Evolutionary conservation across 2,329 filamentous ascomycete genomes (phyloP).

Genomic region (Arthrobotrys iridis): DNA sequence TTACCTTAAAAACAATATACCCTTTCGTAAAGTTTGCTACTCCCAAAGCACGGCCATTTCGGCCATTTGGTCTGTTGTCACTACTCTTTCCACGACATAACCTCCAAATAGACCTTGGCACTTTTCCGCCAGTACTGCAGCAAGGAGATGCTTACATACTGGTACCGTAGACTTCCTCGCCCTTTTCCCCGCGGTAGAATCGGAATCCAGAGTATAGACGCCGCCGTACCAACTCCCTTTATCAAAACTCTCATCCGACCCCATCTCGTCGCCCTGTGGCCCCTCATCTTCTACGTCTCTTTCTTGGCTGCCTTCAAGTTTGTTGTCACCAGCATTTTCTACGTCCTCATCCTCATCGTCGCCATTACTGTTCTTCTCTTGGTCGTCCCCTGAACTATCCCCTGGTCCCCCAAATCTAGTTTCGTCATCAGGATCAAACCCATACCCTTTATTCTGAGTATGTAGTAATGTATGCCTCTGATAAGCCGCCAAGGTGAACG

Average conservation of each 20-base stretch:
- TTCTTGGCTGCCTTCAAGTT: slow-evolving; percentile 45
- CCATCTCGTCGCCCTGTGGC: background rate
- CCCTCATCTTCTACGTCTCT: slow-evolving; percentile 5
- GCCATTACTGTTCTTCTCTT: slow-evolving; percentile 45
- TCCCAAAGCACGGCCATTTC: slow-evolving; percentile 69
- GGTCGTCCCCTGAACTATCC: slow-evolving; percentile 26
- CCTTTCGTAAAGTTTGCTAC: background rate
- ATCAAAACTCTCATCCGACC: slow-evolving; percentile 16
- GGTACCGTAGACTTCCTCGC: slow-evolving; percentile 64
- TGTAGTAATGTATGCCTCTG: slow-evolving; percentile 58
- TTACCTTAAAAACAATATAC: background rate
- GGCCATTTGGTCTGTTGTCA: slow-evolving; percentile 74
- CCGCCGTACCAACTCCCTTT: slow-evolving; percentile 61
- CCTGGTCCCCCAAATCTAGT: slow-evolving; percentile 9
- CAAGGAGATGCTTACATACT: slow-evolving; percentile 88
- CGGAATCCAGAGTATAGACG: slow-evolving; percentile 61
- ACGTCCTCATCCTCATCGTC: slow-evolving; percentile 10
- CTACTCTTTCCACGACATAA: slow-evolving; percentile 68
- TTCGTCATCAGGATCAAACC: slow-evolving; percentile 58
- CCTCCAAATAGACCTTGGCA: slow-evolving; percentile 70
- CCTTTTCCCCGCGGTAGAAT: slow-evolving; percentile 45
- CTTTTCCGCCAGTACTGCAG: slow-evolving; percentile 77
- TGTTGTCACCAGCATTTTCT: slow-evolving; percentile 56
- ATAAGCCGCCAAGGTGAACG: slow-evolving; percentile 80
- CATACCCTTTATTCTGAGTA: slow-evolving; percentile 41